Percentiles rank a stretch among this genome's conserved stretches.
These are phyloP conservation scores for Dothistroma septosporum DNA, from an alignment of 2,329 filamentous ascomycete species.

Conservation along the genomic window DNA sequence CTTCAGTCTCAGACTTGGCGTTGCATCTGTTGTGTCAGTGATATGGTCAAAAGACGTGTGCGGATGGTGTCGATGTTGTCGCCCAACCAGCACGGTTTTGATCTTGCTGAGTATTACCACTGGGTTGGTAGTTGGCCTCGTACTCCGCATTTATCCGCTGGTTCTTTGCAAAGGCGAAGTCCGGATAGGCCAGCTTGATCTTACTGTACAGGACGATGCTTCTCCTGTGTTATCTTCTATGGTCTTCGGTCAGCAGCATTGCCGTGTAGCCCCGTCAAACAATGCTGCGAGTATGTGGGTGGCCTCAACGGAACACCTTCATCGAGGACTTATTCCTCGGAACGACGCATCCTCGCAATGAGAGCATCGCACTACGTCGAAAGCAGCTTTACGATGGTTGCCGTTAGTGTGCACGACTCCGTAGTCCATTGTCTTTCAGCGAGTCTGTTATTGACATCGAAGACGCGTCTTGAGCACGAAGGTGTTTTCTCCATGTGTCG, in stretches of 20 bases:
- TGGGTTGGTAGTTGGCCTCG: not conserved
- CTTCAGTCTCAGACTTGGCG: not conserved
- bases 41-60: not conserved
- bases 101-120: not conserved
- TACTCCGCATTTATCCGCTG: not conserved
- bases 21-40: not conserved
- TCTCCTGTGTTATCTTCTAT: no score
- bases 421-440: no score
- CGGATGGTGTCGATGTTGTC: not conserved
- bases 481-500: no score
- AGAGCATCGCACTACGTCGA: not conserved
- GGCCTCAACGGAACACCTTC: not conserved
- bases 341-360: not conserved
- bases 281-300: not conserved
- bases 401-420: not conserved
- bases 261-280: not conserved
- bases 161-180: not conserved
- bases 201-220: no score
- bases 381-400: not conserved
- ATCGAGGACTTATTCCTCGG: not conserved
- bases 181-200: not conserved
- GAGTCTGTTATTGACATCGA: not conserved
- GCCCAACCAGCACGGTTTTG: not conserved
- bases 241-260: not conserved
- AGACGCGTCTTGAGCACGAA: not conserved